A percentile compares a stretch with the other conserved stretches of the same genome.
Evolutionary conservation across 2,329 filamentous ascomycete genomes (phyloP).

Genomic region (Colletotrichum euphorbiae): DNA sequence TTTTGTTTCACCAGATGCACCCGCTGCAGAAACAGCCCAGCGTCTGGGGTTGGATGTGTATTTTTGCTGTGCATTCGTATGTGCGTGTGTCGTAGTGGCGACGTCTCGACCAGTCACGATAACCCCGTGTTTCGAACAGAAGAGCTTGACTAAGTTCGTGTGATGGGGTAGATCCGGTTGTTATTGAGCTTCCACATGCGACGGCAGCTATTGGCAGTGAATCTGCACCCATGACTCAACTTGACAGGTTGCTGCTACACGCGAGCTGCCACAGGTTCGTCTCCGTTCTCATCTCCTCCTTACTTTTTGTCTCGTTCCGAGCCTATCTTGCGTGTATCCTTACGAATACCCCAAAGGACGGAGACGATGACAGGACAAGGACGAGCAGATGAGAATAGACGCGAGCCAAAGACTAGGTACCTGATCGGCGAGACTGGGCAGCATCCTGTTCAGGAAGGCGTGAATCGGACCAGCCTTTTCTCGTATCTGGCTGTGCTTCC

Average conservation of each 20-base stretch:
- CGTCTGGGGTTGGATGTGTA: constrained; percentile 9
- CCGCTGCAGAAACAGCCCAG: constrained; percentile 13
- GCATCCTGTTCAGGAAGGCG: background rate
- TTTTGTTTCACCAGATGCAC: constrained; percentile 27
- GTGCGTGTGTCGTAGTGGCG: constrained; percentile 19
- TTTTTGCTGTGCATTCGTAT: constrained; percentile 12
- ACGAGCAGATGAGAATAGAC: background rate
- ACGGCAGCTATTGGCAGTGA: constrained; percentile 13
- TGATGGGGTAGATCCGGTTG: constrained; percentile 11
- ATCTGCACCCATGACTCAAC: constrained; percentile 18
- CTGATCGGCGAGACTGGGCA: background rate
- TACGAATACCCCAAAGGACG: background rate
- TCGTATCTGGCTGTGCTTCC: background rate
- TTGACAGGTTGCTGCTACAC: background rate
- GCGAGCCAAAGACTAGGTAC: background rate
- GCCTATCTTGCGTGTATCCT: background rate
- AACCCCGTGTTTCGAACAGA: constrained; percentile 36
- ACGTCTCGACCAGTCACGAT: constrained; percentile 22
- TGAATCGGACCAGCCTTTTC: background rate
- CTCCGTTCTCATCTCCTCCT: background rate
- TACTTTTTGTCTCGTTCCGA: background rate
- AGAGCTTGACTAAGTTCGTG: constrained; percentile 4
- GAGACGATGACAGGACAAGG: background rate
- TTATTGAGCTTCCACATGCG: constrained; percentile 8
- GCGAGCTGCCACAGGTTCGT: background rate